Percentiles rank a stretch among this genome's conserved stretches.
Conservation (phyloP, 78 protist genomes). For the Goniomonas avonlea region DNA sequence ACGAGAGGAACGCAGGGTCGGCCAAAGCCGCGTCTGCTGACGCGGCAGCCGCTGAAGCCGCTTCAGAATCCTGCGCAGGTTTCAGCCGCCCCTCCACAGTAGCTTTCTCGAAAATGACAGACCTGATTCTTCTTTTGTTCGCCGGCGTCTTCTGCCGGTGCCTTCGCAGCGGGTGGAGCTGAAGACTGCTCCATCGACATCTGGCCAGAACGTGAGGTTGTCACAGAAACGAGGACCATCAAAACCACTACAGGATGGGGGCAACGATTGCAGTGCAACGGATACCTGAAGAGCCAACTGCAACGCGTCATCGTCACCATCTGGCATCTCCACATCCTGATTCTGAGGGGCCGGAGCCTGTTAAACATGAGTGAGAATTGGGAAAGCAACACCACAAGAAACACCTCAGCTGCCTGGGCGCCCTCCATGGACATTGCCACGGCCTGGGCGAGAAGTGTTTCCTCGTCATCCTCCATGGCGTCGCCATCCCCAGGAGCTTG, state of each 20-base stretch:
- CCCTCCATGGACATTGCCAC: conserved; percentile 19
- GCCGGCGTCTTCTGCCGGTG: background rate
- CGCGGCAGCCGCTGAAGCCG: no score
- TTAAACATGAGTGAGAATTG: no score
- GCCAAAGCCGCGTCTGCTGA: background rate
- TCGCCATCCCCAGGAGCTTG: background rate
- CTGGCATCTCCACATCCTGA: background rate
- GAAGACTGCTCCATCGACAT: no score
- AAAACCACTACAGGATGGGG: no score
- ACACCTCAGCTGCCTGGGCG: background rate
- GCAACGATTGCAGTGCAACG: no score
- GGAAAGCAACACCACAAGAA: no score
- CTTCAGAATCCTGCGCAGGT: no score
- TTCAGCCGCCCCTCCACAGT: background rate
- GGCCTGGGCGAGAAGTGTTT: conserved; percentile 5
- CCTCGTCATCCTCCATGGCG: conserved; percentile 6
- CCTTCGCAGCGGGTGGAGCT: no score
- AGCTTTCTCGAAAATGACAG: background rate
- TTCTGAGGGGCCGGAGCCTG: background rate
- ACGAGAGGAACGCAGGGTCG: background rate
- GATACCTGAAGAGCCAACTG: no score
- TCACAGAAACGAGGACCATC: no score
- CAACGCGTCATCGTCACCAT: background rate
- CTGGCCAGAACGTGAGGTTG: no score
- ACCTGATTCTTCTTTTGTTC: background rate